Conservation (phyloP, 2,329 filamentous ascomycete species). For the Aureobasidium leucospermi region DNA sequence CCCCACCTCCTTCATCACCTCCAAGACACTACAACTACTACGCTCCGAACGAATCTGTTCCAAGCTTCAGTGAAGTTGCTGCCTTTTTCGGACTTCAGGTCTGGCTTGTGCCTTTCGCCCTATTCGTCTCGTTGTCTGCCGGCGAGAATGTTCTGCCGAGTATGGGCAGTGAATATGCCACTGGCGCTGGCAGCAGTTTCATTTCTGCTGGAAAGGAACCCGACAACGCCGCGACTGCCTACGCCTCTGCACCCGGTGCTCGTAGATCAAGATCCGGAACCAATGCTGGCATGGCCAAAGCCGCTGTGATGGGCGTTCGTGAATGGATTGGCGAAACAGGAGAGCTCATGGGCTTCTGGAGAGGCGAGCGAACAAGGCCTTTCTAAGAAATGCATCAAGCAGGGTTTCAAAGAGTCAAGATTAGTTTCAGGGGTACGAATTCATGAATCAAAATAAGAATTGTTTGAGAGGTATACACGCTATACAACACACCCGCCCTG, state of each 20-base stretch:
- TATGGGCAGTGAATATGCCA: constrained; percentile 72
- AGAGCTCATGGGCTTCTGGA: constrained; percentile 56
- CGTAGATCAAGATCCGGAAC: constrained; percentile 45
- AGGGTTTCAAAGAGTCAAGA: neutral
- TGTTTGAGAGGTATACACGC: constrained; percentile 12
- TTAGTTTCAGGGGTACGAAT: neutral
- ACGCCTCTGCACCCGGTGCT: constrained; percentile 27
- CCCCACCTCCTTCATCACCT: constrained; percentile 41
- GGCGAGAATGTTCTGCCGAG: constrained; percentile 92
- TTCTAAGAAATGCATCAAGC: neutral
- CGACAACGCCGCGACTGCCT: constrained; percentile 35
- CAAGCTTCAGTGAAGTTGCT: constrained; percentile 87
- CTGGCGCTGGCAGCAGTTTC: constrained; percentile 48
- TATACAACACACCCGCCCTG: constrained; percentile 10
- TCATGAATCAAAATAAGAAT: constrained; percentile 14
- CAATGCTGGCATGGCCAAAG: constrained; percentile 47
- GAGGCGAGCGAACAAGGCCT: constrained; percentile 48
- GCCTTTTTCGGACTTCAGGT: constrained; percentile 95
- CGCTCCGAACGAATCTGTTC: constrained; percentile 40
- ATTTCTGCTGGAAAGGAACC: constrained; percentile 37
- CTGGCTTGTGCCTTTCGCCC: constrained; percentile 89
- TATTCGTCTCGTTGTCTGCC: constrained; percentile 90
- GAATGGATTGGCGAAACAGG: constrained; percentile 60
- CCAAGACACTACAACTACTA: constrained; percentile 47
- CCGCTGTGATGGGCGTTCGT: constrained; percentile 51